These are phyloP conservation scores for Phanerodontia chrysosporium DNA, from an alignment of 768 basidiomycete species.

Conservation along the genomic window DNA sequence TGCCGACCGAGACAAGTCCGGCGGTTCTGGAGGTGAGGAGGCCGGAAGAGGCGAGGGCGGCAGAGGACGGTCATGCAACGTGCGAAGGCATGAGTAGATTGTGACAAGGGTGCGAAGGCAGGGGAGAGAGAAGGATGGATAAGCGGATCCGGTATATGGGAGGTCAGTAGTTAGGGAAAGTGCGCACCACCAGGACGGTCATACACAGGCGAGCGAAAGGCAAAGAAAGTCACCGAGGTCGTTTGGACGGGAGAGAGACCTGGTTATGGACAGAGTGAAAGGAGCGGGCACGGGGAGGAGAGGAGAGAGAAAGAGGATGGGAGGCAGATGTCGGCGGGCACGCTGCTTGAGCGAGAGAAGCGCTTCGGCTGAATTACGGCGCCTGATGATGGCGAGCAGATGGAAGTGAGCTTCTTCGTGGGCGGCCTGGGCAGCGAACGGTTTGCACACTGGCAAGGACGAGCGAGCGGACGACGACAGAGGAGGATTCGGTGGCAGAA, in stretches of 20 bases:
- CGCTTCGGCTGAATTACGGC: slow-evolving; percentile 2
- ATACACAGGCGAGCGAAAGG: not conserved
- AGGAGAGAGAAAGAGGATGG: not conserved
- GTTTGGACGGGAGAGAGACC: not conserved
- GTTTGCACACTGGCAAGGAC: not conserved
- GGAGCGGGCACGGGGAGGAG: not conserved
- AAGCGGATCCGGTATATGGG: not conserved
- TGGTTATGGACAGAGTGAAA: not conserved
- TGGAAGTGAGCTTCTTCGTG: not conserved
- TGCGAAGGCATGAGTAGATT: not conserved
- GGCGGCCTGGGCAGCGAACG: not conserved
- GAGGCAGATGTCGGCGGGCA: not conserved
- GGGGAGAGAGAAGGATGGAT: not conserved
- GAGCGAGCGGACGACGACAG: not conserved
- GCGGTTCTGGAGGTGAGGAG: not conserved
- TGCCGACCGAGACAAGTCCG: slow-evolving; percentile 8
- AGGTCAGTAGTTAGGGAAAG: not conserved
- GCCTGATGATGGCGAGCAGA: not conserved
- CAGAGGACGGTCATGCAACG: not conserved
- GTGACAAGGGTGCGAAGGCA: not conserved
- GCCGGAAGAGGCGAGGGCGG: not conserved
- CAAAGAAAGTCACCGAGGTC: not conserved
- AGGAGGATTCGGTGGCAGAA: not conserved
- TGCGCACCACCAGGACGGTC: not conserved
- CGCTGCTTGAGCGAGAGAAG: not conserved